phyloP scores from a whole-genome alignment of 106 monocot genomes.

The Narthecium ossifragum region DNA sequence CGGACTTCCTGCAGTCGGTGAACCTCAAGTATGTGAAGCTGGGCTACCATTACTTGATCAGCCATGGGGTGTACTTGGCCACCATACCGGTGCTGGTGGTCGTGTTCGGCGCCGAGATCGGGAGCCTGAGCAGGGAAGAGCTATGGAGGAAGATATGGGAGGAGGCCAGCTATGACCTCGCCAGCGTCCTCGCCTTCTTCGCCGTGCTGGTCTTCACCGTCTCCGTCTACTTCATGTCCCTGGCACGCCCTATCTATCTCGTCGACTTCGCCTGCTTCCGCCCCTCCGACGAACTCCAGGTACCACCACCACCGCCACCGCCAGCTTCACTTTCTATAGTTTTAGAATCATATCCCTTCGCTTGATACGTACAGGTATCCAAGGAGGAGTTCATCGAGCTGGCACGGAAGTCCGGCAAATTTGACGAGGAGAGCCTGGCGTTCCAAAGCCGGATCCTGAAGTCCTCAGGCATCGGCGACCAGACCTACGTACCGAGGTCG shows the following conservation, averaged over 20 bases:
- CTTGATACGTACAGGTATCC: constrained; percentile 45
- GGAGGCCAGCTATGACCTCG: constrained; percentile 78
- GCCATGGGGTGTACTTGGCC: constrained; percentile 72
- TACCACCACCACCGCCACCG: too few species aligned
- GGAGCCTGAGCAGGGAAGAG: constrained; percentile 72
- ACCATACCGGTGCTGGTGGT: constrained; percentile 71
- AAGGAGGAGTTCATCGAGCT: constrained; percentile 78
- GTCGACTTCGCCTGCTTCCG: constrained; percentile 89
- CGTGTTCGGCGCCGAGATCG: constrained; percentile 81
- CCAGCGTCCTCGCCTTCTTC: constrained; percentile 68
- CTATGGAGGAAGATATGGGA: constrained; percentile 84
- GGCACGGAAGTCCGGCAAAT: constrained; percentile 80
- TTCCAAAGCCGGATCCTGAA: constrained; percentile 82
- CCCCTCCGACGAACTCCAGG: constrained; percentile 85
- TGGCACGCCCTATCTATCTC: constrained; percentile 76
- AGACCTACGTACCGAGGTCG: constrained; percentile 69
- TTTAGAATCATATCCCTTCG: too few species aligned
- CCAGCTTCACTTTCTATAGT: too few species aligned
- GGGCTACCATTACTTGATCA: constrained; percentile 91
- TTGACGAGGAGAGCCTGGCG: constrained; percentile 77
- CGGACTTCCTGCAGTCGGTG: constrained; percentile 95
- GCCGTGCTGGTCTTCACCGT: constrained; percentile 63
- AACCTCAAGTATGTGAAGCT: constrained; percentile 94
- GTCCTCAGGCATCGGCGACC: constrained; percentile 86
- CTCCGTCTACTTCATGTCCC: constrained; percentile 73